phyloP scores from a whole-genome alignment of 2,329 filamentous ascomycete genomes.

The Sarocladium oryzae region DNA sequence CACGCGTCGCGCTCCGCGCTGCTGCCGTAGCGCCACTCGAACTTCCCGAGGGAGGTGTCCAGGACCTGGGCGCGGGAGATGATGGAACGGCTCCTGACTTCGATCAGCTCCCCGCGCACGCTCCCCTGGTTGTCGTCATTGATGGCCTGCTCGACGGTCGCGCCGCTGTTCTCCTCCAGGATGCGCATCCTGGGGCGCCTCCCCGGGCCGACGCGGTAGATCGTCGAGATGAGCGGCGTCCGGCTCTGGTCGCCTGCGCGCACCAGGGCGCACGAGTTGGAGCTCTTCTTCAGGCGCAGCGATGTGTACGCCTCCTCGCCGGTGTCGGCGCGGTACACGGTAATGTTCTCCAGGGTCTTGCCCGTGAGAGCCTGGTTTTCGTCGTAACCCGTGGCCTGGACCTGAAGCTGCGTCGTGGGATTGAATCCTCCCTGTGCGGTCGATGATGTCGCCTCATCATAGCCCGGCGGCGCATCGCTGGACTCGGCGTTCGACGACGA shows the following conservation, averaged over 20 bases:
- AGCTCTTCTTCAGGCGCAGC: constrained; percentile 15
- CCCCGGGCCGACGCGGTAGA: constrained; percentile 17
- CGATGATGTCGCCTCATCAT: constrained; percentile 2
- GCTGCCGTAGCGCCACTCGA: constrained; percentile 17
- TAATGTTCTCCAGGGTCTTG: constrained; percentile 49
- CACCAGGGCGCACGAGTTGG: constrained; percentile 19
- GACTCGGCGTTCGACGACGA: neutral
- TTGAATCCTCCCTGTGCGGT: neutral
- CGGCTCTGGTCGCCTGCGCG: constrained; percentile 10
- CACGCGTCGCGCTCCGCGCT: constrained; percentile 12
- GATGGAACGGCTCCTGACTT: constrained; percentile 13
- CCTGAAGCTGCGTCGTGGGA: constrained; percentile 9
- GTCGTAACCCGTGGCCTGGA: constrained; percentile 11
- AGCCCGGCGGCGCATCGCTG: neutral
- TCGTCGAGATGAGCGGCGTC: constrained; percentile 16
- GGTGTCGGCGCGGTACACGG: constrained; percentile 9
- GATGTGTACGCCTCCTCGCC: constrained; percentile 14
- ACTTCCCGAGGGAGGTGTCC: constrained; percentile 16
- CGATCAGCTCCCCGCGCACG: constrained; percentile 13
- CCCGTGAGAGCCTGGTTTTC: constrained; percentile 4
- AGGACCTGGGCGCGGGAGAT: constrained; percentile 16
- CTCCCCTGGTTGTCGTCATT: constrained; percentile 9
- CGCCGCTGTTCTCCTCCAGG: constrained; percentile 2
- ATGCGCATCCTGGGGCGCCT: constrained; percentile 16
- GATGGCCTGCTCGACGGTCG: constrained; percentile 16